These are phyloP conservation scores for Citeromyces nyonsensis DNA, from an alignment of 805 yeast species.

Conservation along the genomic window DNA sequence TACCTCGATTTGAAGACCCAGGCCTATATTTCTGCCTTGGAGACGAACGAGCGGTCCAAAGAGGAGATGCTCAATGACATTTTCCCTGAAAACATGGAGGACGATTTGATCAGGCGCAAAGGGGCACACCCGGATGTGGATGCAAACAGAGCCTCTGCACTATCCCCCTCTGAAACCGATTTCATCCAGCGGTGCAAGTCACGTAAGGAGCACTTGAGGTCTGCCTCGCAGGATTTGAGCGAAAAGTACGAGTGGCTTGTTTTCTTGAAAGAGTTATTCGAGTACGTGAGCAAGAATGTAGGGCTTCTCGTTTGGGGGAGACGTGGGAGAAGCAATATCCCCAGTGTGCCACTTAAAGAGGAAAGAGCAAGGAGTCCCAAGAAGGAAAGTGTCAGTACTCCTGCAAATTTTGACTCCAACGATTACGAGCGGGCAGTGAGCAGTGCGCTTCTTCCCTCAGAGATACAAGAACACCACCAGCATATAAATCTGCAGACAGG, in stretches of 20 bases:
- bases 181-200: constrained; percentile 62
- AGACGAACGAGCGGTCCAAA: constrained; percentile 42
- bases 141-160: constrained; percentile 12
- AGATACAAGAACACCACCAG: constrained; percentile 4
- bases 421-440: neutral
- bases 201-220: constrained; percentile 46
- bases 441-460: constrained; percentile 2
- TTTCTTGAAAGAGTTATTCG: constrained; percentile 66
- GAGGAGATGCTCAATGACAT: constrained; percentile 59
- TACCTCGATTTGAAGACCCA: constrained; percentile 87
- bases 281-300: constrained; percentile 62
- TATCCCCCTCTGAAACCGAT: constrained; percentile 69
- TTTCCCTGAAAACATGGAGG: constrained; percentile 53
- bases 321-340: constrained; percentile 12
- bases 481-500: neutral
- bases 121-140: constrained; percentile 10
- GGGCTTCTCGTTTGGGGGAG: constrained; percentile 62
- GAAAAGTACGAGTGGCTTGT: constrained; percentile 77
- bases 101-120: constrained; percentile 24
- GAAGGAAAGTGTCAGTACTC: neutral
- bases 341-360: constrained; percentile 1
- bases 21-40: constrained; percentile 81
- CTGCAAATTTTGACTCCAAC: neutral
- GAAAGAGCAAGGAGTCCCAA: neutral
- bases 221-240: constrained; percentile 31